Evolutionary conservation across 2,329 filamentous ascomycete genomes (phyloP), one percentile per base, ranked within the genome.

Genomic region (Sporothrix mexicana): DNA sequence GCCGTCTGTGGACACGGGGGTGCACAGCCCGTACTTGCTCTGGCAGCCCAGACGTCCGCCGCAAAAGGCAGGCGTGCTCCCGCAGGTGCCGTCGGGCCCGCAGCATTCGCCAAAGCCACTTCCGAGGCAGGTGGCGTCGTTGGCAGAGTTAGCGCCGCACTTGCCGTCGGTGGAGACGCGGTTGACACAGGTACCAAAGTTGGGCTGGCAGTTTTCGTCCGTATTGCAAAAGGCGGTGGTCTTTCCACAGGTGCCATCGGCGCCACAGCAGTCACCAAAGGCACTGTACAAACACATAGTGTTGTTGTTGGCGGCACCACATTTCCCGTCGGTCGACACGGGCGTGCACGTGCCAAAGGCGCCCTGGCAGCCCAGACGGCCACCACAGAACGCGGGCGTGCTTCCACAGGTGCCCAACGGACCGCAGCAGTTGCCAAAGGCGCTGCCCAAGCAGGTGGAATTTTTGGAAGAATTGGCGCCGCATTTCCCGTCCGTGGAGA

Each of bases 381-480:
- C 51, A 12, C 7, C n/a, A 12, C 51, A 55, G n/a, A 55, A 55
- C 2, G 51, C 51, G n/a, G 51, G 51, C 7, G 51, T 55, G 51
- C 51, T 55, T 3, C 51, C 51, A 23, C 51, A 55, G 7, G 51
- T 55, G n/a, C 51, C 51, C n/a, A 23, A 23, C 5, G 51, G n/a
- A 23, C 51, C 51, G n/a, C 51, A 55, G 51, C 51, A 55, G 51
- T 23, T 55, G 51, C 51, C 51, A 55, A 23, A 55, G n/a, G 51
- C n/a, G 51, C 51, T 23, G n/a, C 51, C 51, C n/a, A 55, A 12
- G n/a, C 51, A 55, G 5, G 51, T 55, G 51, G 51, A n/a, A 8
- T 55, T 23, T 20, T 23, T 55, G 51, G 51, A 55, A 8, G 51
- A 23, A n/a, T 17, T n/a, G 17, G 51, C 51, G 5, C 51, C n/a